Conservation (phyloP, 306 rosid genomes). For the Fagus crenata region DNA sequence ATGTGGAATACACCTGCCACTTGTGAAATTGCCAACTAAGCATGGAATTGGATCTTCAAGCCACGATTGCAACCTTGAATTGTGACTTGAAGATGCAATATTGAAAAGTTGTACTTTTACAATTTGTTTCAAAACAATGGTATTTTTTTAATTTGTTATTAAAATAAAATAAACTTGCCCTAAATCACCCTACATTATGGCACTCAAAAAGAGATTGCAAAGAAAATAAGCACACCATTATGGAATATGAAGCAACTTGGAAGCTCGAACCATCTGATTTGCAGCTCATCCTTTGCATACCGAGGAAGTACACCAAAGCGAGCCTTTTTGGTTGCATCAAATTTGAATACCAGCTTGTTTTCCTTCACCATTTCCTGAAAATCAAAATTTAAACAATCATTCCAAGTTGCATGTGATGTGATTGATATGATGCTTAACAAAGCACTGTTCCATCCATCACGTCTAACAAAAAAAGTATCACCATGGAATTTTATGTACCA, state of each 20-base stretch:
- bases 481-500: background rate
- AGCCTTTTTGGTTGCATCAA: slow-evolving; percentile 80
- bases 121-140: too few relatives aligned
- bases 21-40: too few relatives aligned
- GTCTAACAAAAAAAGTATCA: background rate
- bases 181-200: background rate
- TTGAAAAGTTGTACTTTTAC: too few relatives aligned
- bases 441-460: background rate
- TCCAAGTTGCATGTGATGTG: slow-evolving; percentile 14
- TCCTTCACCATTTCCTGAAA: slow-evolving; percentile 97
- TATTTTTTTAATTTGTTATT: too few relatives aligned
- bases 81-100: too few relatives aligned
- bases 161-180: too few relatives aligned
- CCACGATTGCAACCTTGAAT: too few relatives aligned
- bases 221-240: slow-evolving; percentile 49
- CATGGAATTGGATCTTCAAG: too few relatives aligned
- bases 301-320: slow-evolving; percentile 94
- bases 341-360: slow-evolving; percentile 66
- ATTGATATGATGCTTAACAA: slow-evolving; percentile 11
- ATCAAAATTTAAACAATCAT: slow-evolving; percentile 19
- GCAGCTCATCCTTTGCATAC: slow-evolving; percentile 78
- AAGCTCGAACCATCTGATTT: slow-evolving; percentile 89
- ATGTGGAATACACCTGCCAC: too few relatives aligned
- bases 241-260: slow-evolving; percentile 98
- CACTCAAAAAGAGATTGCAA: slow-evolving; percentile 8